Evolutionary conservation across 352 stramenopile genomes (phyloP).

Genomic region (Globisporangium acanthophoron): DNA sequence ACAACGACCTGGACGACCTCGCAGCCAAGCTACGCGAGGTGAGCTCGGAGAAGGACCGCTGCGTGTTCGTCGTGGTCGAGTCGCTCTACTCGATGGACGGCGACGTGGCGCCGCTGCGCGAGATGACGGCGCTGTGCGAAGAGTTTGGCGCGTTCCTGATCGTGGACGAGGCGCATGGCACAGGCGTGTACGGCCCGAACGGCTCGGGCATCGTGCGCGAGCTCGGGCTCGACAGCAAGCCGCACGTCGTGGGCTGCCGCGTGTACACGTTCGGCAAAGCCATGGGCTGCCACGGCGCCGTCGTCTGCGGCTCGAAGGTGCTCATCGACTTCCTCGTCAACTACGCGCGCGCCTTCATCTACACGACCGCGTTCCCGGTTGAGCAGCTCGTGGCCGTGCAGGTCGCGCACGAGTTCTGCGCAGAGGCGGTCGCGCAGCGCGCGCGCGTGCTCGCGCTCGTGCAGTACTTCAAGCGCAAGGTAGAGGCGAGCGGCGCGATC

Average conservation of each 20-base stretch:
- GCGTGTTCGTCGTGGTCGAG: conserved; percentile 95
- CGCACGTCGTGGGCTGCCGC: conserved; percentile 70
- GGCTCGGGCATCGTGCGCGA: conserved; percentile 64
- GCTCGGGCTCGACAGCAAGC: conserved; percentile 72
- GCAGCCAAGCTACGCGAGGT: conserved; percentile 16
- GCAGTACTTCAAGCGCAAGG: conserved; percentile 68
- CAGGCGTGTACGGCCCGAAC: conserved; percentile 85
- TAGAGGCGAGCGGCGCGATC: conserved; percentile 33
- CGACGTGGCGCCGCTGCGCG: conserved; percentile 88
- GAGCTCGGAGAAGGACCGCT: conserved; percentile 13
- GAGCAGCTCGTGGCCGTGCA: conserved; percentile 90
- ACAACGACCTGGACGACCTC: conserved; percentile 91
- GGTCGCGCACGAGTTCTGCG: conserved; percentile 88
- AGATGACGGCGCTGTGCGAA: conserved; percentile 81
- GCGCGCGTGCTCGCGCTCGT: conserved; percentile 53
- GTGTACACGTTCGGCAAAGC: conserved; percentile 98
- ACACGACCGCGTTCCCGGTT: conserved; percentile 92
- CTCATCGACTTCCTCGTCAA: conserved; percentile 95
- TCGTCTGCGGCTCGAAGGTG: conserved; percentile 86
- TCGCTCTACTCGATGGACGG: conserved; percentile 99
- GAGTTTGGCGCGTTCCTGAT: conserved; percentile 85
- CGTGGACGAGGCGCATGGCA: conserved; percentile 96
- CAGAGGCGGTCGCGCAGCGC: conserved; percentile 28
- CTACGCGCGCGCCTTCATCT: conserved; percentile 97
- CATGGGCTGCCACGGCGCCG: conserved; percentile 93